Percentiles rank a stretch among this genome's conserved stretches.
These are phyloP conservation scores for Pestalotiopsis sp. DNA, from an alignment of 2,329 filamentous ascomycete genomes.

Conservation along the genomic window DNA sequence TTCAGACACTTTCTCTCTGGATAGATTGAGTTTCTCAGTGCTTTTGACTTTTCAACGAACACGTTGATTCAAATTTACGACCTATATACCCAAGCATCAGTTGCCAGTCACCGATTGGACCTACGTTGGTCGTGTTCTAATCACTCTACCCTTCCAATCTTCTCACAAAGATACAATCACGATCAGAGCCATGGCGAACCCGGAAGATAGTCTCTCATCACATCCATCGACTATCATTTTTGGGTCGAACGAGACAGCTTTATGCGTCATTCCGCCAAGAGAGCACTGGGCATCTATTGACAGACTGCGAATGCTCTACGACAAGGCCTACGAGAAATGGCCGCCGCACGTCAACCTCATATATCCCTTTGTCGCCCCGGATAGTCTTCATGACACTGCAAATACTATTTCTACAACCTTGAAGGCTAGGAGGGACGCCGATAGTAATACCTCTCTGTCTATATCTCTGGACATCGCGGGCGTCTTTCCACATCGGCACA, in stretches of 20 bases:
- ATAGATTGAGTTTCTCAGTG: no score
- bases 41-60: no score
- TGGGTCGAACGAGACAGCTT: constrained; percentile 58
- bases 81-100: neutral
- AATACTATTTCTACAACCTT: constrained; percentile 41
- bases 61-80: no score
- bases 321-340: constrained; percentile 64
- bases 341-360: constrained; percentile 68
- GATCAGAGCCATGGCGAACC: neutral
- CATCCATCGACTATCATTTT: neutral
- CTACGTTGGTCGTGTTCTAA: neutral
- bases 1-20: no score
- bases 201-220: neutral
- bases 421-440: constrained; percentile 16
- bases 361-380: constrained; percentile 63
- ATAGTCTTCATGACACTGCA: constrained; percentile 46
- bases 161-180: neutral
- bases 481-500: constrained; percentile 50
- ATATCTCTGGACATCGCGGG: constrained; percentile 44
- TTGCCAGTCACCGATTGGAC: neutral
- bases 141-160: neutral
- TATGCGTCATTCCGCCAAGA: constrained; percentile 60
- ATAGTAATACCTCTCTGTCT: constrained; percentile 15
- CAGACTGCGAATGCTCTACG: constrained; percentile 61
- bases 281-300: constrained; percentile 52